phyloP scores from a whole-genome alignment of 345 rosid species.

The Corchorus olitorius region DNA sequence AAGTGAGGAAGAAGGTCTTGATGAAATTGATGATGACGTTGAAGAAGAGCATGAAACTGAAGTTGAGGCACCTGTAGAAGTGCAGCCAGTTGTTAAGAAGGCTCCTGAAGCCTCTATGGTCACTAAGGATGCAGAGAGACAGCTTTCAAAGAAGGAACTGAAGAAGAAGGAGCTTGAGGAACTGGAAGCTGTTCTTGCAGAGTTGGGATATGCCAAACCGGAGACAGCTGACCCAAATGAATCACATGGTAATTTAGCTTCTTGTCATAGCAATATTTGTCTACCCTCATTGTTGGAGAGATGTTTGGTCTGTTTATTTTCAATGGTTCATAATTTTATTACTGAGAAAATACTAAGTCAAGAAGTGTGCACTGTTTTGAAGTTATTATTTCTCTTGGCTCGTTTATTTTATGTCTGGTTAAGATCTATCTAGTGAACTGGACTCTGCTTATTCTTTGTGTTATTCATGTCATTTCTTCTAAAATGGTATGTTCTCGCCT shows the following conservation, averaged over 20 bases:
- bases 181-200: slow-evolving; percentile 63
- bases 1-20: slow-evolving; percentile 50
- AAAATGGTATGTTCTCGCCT: neutral
- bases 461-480: neutral
- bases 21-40: slow-evolving; percentile 49
- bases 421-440: neutral
- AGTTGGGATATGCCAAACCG: slow-evolving; percentile 38
- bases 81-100: slow-evolving; percentile 33
- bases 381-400: neutral
- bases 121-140: slow-evolving; percentile 48
- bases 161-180: slow-evolving; percentile 69
- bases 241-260: slow-evolving; percentile 34
- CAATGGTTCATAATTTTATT: neutral
- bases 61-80: slow-evolving; percentile 24
- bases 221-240: slow-evolving; percentile 41
- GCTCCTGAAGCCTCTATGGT: slow-evolving; percentile 32
- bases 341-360: neutral
- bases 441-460: neutral
- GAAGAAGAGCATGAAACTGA: slow-evolving; percentile 56
- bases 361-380: slow-evolving; percentile 15
- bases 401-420: neutral
- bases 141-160: slow-evolving; percentile 62
- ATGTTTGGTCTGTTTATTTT: neutral
- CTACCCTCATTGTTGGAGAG: neutral
- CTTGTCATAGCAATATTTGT: neutral